Base-by-base conservation (phyloP, 306 rosid genomes). In the Boehmeria nivea region DNA sequence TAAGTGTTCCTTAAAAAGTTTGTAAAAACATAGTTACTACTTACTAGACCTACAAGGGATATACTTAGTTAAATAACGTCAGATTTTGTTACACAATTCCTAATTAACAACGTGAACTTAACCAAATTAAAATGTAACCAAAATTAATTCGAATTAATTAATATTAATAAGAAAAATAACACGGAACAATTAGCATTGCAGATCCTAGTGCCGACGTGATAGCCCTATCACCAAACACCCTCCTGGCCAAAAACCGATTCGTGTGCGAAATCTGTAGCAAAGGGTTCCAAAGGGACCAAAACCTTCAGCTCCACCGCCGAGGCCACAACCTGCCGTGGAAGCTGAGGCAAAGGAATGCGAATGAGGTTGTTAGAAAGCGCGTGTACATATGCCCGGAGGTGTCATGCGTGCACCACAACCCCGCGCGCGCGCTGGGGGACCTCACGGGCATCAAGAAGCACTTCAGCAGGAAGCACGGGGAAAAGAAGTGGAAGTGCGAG, bases 301-400 rank as follows among this genome's bases (percentile, higher is more conserved):
- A 86, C 65, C 94, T 90, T 40, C 97, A 86, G 64, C 56, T 90
- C 52, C 97, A 90, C 68, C 50, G 97, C 2, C 72, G 95, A 68
- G 97, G 97, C 2, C 97, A 90, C 70, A 90, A 90, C 63, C 94
- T 90, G 46, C 97, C 97, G 6, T 90, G 97, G 97, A 90, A 86
- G 70, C 86, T 86, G 7, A 70, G 73, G 54, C 97, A 90, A 25
- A 80, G 97, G 63, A 40, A 40, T 11, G 47, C 91, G 13, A 80
- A 73, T 46, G 66, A 63, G 2, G 97, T 85, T 74, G 84, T 78
- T 19, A 76, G 68, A 78, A 90, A 90, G 66, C 57, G 84, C 49
- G 97, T 90, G 4, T 90, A 86, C 55, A 83, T 82, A 17, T 90
- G 95, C 69, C 97, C 95, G 2, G 94, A 90, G 63, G 76, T 83